Evolutionary conservation across 208 protist species (phyloP).

Genomic region (Leishmania arabica): DNA sequence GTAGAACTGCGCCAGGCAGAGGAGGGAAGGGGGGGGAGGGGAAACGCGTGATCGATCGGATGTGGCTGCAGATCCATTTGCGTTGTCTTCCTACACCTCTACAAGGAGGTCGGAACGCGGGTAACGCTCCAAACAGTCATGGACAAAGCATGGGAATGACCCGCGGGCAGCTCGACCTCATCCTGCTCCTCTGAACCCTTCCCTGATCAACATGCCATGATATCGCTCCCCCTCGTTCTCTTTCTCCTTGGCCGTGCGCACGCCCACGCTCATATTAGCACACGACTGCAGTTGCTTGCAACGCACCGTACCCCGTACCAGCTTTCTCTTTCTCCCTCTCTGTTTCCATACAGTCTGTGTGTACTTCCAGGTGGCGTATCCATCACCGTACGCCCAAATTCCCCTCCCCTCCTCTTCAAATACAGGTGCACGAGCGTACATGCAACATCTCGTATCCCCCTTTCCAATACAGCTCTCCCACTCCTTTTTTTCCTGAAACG

Average conservation of each 20-base stretch:
- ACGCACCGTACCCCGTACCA: not conserved
- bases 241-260: not conserved
- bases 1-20: not conserved
- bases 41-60: no score
- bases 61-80: not conserved
- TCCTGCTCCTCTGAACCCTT: not conserved
- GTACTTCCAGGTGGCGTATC: not conserved
- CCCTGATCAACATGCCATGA: not conserved
- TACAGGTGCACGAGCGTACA: not conserved
- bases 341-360: not conserved
- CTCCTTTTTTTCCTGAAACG: not conserved
- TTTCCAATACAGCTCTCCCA: not conserved
- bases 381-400: not conserved
- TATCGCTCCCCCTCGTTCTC: not conserved
- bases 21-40: not conserved
- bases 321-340: not conserved
- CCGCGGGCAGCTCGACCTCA: not conserved
- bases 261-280: not conserved
- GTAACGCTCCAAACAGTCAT: not conserved
- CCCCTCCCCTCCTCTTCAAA: not conserved
- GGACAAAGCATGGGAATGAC: not conserved
- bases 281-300: not conserved
- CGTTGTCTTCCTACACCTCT: not conserved
- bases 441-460: not conserved
- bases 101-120: not conserved